Evolutionary conservation across 768 basidiomycete species (phyloP).

Genomic region (Neoboletus brunneissimus): DNA sequence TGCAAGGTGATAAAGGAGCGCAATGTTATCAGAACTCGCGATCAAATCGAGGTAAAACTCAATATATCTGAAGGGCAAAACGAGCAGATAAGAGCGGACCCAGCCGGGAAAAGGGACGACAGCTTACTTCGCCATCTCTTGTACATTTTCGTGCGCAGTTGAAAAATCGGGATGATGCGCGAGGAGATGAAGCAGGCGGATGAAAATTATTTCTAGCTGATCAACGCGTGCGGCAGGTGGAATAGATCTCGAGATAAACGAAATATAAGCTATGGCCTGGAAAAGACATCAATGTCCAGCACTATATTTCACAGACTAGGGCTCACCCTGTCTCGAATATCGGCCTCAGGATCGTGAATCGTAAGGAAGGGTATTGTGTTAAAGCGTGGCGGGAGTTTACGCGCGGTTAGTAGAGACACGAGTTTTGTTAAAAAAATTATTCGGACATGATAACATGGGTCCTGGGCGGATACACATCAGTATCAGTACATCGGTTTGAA

Average conservation of each 20-base stretch:
- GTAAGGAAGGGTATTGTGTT: slow-evolving; percentile 86
- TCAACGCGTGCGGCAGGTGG: slow-evolving; percentile 54
- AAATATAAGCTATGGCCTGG: slow-evolving; percentile 60
- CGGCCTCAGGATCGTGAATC: slow-evolving; percentile 86
- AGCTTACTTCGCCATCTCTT: slow-evolving; percentile 78
- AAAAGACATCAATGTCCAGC: slow-evolving; percentile 4
- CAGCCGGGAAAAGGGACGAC: neutral
- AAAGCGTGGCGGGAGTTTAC: slow-evolving; percentile 67
- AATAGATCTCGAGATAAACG: slow-evolving; percentile 45
- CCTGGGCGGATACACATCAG: slow-evolving; percentile 43
- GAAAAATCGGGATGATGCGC: slow-evolving; percentile 95
- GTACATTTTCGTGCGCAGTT: slow-evolving; percentile 60
- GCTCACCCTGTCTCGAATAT: slow-evolving; percentile 66
- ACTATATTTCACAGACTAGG: neutral
- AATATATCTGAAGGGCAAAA: slow-evolving; percentile 60
- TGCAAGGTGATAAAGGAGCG: slow-evolving; percentile 80
- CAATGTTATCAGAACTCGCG: slow-evolving; percentile 75
- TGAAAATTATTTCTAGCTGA: slow-evolving; percentile 78
- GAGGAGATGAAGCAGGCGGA: slow-evolving; percentile 81
- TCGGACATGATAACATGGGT: slow-evolving; percentile 86
- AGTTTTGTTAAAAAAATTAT: slow-evolving; percentile 75
- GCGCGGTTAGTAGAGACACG: slow-evolving; percentile 54
- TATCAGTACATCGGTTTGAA: neutral
- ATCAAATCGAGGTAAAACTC: slow-evolving; percentile 83
- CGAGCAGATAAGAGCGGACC: neutral